These are phyloP conservation scores for Colletotrichum siamense DNA, from an alignment of 2,329 filamentous ascomycete genomes.

Conservation along the genomic window DNA sequence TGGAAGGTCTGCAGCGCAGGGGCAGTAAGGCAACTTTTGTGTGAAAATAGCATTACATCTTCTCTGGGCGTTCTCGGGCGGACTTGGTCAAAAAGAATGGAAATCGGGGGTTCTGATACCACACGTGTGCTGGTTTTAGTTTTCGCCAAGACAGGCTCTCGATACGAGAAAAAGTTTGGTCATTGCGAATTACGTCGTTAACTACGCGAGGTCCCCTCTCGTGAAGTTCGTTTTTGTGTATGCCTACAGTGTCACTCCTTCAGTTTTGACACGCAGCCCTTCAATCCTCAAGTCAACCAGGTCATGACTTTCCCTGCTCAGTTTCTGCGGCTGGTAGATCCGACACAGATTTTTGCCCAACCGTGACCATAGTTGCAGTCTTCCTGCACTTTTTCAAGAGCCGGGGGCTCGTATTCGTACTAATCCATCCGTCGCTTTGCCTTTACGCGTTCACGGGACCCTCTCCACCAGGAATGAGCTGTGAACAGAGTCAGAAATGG, in stretches of 20 bases:
- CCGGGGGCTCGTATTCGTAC: background rate
- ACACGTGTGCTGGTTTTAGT: background rate
- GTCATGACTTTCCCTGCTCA: background rate
- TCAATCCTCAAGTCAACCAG: background rate
- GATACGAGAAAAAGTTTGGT: background rate
- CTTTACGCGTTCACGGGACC: constrained; percentile 54
- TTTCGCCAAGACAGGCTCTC: background rate
- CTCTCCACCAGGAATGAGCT: constrained; percentile 82
- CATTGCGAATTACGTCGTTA: constrained; percentile 10
- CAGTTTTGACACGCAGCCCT: background rate
- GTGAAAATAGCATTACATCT: background rate
- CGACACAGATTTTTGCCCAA: background rate
- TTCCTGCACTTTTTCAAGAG: background rate
- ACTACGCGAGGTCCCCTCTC: background rate
- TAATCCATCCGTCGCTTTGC: background rate
- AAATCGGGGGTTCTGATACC: constrained; percentile 10
- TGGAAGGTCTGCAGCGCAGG: constrained; percentile 54
- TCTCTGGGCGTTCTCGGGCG: constrained; percentile 28
- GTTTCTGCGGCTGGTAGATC: background rate
- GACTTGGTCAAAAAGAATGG: constrained; percentile 13
- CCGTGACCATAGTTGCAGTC: background rate
- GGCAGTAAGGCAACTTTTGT: background rate
- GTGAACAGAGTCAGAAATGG: constrained; percentile 9
- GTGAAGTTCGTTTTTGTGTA: background rate
- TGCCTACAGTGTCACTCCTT: background rate